phyloP scores from a whole-genome alignment of 78 protist genomes.

The Pigoraptor vietnamica region DNA sequence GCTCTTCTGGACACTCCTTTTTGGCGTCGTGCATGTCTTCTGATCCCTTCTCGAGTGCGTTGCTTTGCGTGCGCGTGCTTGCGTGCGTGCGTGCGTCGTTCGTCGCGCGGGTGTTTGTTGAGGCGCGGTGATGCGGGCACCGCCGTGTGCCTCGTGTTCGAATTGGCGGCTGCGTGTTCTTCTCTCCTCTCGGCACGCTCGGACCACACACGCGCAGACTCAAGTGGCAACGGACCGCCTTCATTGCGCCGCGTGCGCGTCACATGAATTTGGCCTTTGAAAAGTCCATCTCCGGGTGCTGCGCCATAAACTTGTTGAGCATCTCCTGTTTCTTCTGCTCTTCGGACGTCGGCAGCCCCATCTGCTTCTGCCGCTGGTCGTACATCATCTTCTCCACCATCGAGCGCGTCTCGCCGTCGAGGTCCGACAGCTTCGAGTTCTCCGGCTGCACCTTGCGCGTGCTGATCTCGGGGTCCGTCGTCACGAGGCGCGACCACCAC shows the following conservation, averaged over 20 bases:
- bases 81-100: background rate
- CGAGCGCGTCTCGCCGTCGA: constrained; percentile 59
- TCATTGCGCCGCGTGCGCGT: background rate
- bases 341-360: constrained; percentile 66
- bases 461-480: constrained; percentile 46
- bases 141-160: background rate
- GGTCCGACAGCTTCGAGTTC: constrained; percentile 52
- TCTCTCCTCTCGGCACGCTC: background rate
- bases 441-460: constrained; percentile 53
- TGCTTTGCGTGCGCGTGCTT: background rate
- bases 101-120: background rate
- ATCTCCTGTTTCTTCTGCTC: constrained; percentile 68
- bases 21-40: background rate
- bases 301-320: constrained; percentile 57
- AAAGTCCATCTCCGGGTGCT: constrained; percentile 71
- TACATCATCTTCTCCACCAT: constrained; percentile 82
- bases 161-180: background rate
- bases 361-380: constrained; percentile 64
- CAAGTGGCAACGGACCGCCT: background rate
- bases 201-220: background rate
- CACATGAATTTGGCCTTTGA: constrained; percentile 44
- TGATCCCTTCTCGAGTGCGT: too few relatives aligned
- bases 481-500: constrained; percentile 65
- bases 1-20: background rate
- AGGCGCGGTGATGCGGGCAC: background rate